These are phyloP conservation scores for Bolboschoenus planiculmis DNA, from an alignment of 176 grass and related monocot species.

Conservation along the genomic window DNA sequence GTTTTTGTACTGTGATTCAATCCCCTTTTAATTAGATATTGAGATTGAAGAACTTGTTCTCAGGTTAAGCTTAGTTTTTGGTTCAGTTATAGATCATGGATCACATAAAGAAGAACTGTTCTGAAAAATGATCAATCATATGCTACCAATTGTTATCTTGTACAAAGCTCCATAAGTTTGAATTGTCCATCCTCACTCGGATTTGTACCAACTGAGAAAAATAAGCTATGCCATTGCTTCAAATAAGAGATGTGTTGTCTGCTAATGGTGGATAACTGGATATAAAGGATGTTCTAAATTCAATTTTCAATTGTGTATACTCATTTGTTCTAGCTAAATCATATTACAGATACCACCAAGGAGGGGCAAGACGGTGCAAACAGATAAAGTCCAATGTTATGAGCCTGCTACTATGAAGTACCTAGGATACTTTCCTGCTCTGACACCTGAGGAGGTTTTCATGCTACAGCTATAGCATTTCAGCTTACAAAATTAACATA, in stretches of 20 bases:
- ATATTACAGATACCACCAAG: conserved; percentile 71
- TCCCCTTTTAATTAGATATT: neutral
- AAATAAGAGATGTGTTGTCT: neutral
- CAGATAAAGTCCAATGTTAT: conserved; percentile 81
- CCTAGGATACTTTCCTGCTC: conserved; percentile 63
- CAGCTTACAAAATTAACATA: neutral
- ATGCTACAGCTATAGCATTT: neutral
- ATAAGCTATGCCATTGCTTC: neutral
- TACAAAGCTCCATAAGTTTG: neutral
- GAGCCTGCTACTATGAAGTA: conserved; percentile 99
- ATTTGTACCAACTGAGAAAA: neutral
- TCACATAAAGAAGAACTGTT: neutral
- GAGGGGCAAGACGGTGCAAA: conserved; percentile 56
- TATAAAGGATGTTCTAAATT: neutral
- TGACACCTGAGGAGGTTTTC: conserved; percentile 74
- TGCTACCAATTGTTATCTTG: neutral
- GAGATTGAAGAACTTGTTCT: neutral
- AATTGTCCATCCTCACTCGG: neutral
- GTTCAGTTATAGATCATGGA: neutral
- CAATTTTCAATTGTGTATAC: neutral
- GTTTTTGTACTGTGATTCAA: conserved; percentile 8
- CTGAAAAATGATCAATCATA: neutral
- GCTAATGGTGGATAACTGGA: neutral
- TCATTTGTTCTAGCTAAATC: conserved; percentile 1
- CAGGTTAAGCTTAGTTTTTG: neutral